These are phyloP conservation scores for Xylaria sp. DNA, from an alignment of 2,329 filamentous ascomycete genomes.

Conservation along the genomic window DNA sequence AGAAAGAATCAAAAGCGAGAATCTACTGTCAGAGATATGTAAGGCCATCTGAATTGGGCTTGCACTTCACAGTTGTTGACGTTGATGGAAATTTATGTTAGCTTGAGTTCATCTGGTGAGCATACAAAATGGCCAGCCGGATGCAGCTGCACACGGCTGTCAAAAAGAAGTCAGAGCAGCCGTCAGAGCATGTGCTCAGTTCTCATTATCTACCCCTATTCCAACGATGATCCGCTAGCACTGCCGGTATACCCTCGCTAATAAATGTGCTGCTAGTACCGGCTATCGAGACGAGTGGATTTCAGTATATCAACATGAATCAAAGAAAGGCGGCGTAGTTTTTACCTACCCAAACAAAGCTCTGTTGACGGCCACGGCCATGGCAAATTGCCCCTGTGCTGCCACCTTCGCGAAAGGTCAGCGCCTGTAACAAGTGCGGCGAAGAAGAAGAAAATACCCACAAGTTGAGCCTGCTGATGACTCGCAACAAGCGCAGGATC, in stretches of 20 bases:
- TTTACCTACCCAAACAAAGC: neutral
- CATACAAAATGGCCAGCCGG: neutral
- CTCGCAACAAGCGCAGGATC: constrained; percentile 27
- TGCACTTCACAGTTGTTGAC: neutral
- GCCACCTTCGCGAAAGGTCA: constrained; percentile 9
- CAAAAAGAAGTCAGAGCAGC: neutral
- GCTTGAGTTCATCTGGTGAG: neutral
- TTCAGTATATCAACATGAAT: neutral
- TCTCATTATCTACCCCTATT: no score
- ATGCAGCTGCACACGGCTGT: neutral
- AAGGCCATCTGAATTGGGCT: constrained; percentile 5
- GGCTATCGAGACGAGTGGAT: neutral
- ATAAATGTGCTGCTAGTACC: neutral
- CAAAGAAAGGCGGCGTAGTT: neutral
- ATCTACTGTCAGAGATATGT: neutral
- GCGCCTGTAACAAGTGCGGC: neutral
- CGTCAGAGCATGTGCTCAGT: no score
- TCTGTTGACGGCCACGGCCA: constrained; percentile 15
- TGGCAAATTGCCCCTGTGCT: constrained; percentile 16
- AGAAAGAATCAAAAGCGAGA: constrained; percentile 16
- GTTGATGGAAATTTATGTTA: neutral
- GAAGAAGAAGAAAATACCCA: constrained; percentile 10
- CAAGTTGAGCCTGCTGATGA: constrained; percentile 27
- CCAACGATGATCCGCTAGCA: no score
- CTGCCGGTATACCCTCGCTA: neutral